Base-by-base conservation (phyloP, 1,139 yeast genomes). In the Sugiyamaella paludigena region DNA sequence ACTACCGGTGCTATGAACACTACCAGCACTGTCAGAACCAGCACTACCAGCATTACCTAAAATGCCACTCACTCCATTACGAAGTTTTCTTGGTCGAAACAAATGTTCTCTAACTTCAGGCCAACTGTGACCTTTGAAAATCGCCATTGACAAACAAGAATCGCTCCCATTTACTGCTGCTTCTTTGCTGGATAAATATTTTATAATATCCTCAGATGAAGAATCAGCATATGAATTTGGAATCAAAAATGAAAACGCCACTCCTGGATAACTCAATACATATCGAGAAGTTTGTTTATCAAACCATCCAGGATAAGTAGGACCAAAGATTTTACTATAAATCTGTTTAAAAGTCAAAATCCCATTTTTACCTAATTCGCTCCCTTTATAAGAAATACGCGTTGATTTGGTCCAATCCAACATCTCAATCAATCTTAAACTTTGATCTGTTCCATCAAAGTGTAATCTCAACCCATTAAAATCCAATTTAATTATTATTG, bases 251-350 rank as follows among this genome's bases (percentile, higher is more conserved):
- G 61, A 56, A 51, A 65, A 65, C 6, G 66, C 60, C 15, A 65
- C 56, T 6, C 68, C 69, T n/a, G 69, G 68, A 48, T 65, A 65
- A 4, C 64, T 61, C 13, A 65, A 50, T 1, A 62, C 49, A 45
- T 62, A 64, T 1, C 52, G 42, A 15, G 50, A 37, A 2, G 53
- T 42, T 9, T 47, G 50, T 24, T 44, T 42, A 31, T 55, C 48
- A 35, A 49, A 52, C 10, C 38, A 42, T 2, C 68, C 68, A 3
- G 69, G 67, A 43, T 64, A 64, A 4, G 69, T 63, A 1, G 69
- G 69, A 1, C 69, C 69, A 51, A 65, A 63, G n/a, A 58, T 50
- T 49, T 62, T 61, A 48, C 55, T 54, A 48, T 65, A 65, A 16
- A 65, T 56, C 32, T 55, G 58, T 12, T 59, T 54, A 49, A 64